A percentile compares a stretch with the other conserved stretches of the same genome.
phyloP scores from a whole-genome alignment of 2,329 filamentous ascomycete species.

The Domatiomyces catenatus region DNA sequence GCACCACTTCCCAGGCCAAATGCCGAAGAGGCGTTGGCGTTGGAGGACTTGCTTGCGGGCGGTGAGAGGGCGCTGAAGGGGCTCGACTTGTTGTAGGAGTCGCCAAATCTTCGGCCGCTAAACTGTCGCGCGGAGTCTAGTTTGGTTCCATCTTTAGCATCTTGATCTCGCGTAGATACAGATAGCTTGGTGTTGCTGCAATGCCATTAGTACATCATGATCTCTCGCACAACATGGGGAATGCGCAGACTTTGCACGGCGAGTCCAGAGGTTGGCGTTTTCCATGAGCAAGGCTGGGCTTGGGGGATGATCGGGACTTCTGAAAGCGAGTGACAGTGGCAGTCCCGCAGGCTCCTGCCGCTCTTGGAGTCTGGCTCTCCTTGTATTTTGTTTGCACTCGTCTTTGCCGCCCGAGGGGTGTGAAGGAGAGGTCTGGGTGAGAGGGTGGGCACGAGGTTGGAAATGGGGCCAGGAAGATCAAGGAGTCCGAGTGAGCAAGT shows the following conservation, averaged over 20 bases:
- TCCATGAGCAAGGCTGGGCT: conserved; percentile 25
- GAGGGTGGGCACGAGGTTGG: neutral
- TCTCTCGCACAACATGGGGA: neutral
- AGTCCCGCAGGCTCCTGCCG: neutral
- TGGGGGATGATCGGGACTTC: neutral
- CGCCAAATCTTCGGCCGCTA: conserved; percentile 59
- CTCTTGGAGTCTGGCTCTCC: neutral
- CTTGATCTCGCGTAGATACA: conserved; percentile 55
- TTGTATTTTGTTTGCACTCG: neutral
- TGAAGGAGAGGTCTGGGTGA: neutral
- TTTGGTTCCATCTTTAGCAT: conserved; percentile 40
- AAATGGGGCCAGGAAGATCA: neutral
- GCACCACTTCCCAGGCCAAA: conserved; percentile 91
- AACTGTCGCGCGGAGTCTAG: conserved; percentile 46
- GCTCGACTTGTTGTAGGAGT: conserved; percentile 54
- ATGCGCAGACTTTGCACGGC: conserved; percentile 31
- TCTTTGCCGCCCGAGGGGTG: neutral
- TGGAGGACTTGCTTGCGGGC: conserved; percentile 57
- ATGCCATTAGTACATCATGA: conserved; percentile 16
- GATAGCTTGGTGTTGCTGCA: conserved; percentile 75
- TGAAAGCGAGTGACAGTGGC: conserved; percentile 1
- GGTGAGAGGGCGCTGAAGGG: conserved; percentile 65
- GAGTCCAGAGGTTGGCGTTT: conserved; percentile 37
- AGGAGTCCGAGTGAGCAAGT: neutral
- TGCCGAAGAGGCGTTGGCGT: conserved; percentile 62